Evolutionary conservation across 2,329 filamentous ascomycete species (phyloP).

Genomic region (Epichloe gansuensis): DNA sequence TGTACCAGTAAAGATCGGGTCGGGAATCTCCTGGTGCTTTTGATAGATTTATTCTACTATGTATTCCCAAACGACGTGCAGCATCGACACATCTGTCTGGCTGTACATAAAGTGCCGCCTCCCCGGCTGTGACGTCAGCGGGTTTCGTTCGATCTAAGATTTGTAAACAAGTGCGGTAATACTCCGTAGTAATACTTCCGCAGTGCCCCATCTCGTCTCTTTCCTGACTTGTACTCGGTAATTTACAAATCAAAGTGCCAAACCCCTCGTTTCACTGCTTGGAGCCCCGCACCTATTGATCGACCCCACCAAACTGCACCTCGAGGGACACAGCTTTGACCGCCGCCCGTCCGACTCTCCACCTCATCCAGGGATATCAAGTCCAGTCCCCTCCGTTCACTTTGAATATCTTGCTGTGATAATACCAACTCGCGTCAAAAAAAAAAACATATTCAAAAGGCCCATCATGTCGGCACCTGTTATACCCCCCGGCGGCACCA

Average conservation of each 20-base stretch:
- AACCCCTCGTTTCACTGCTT: neutral
- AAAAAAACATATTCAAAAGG: neutral
- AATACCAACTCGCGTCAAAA: neutral
- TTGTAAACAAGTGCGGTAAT: no score
- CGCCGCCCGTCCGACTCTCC: neutral
- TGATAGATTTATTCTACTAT: no score
- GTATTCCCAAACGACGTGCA: no score
- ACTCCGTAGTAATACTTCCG: no score
- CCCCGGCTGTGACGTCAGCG: neutral
- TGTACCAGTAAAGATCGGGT: no score
- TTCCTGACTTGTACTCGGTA: no score
- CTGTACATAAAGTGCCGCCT: no score
- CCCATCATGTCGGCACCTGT: slow-evolving; percentile 37
- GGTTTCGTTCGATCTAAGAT: neutral
- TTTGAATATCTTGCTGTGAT: neutral
- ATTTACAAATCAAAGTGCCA: no score
- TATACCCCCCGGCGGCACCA: slow-evolving; percentile 56
- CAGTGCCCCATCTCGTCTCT: no score
- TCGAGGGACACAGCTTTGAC: neutral
- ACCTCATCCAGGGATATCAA: neutral
- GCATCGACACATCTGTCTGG: no score
- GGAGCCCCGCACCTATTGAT: neutral
- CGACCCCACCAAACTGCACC: neutral
- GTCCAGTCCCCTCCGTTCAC: neutral
- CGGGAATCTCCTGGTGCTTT: no score